Percentiles rank a stretch among this genome's conserved stretches.
phyloP scores from a whole-genome alignment of 805 yeast species.

The Wickerhamomyces ciferrii region DNA sequence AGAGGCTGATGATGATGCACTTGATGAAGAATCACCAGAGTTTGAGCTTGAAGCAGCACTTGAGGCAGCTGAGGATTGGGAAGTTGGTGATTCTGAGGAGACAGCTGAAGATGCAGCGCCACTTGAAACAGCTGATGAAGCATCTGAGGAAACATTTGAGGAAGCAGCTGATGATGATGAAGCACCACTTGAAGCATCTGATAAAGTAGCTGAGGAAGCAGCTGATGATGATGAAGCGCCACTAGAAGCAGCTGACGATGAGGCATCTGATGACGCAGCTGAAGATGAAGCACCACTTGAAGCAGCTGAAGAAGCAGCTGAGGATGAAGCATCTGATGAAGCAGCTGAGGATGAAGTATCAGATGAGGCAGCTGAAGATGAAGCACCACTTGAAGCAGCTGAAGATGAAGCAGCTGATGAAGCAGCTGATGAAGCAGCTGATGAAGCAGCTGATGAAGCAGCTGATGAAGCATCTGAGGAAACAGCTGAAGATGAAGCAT shows the following conservation, averaged over 20 bases:
- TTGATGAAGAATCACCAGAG: too few species aligned
- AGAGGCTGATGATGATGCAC: constrained; percentile 10
- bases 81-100: not conserved
- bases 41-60: not conserved
- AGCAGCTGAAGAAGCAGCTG: not conserved
- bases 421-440: constrained; percentile 17
- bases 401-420: constrained; percentile 16
- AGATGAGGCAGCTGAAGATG: not conserved
- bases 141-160: not conserved
- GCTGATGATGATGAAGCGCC: not conserved
- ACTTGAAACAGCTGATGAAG: not conserved
- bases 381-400: constrained; percentile 12
- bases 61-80: not conserved
- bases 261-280: not conserved
- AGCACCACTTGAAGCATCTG: not conserved
- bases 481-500: not conserved
- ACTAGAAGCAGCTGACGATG: not conserved
- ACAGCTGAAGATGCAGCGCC: not conserved
- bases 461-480: not conserved
- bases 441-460: not conserved
- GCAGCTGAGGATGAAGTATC: not conserved
- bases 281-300: not conserved
- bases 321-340: not conserved
- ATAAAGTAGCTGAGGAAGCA: not conserved
- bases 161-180: not conserved